phyloP scores from a whole-genome alignment of 345 rosid genomes.

The Eutrema japonicum region DNA sequence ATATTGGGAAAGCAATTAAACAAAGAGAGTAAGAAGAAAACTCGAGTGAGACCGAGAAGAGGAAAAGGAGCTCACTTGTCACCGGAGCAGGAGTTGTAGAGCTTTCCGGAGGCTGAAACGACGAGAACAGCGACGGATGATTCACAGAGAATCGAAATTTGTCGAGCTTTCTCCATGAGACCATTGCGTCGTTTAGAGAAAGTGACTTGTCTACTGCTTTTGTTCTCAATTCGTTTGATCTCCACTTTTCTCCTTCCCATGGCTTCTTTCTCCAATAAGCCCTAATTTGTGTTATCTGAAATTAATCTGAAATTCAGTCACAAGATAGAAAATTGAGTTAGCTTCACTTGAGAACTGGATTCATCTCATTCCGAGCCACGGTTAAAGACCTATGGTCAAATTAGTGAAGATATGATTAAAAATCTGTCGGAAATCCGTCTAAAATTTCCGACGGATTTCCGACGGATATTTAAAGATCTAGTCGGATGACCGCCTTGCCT shows the following conservation, averaged over 20 bases:
- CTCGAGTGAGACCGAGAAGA: conserved; percentile 21
- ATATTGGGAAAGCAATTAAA: conserved; percentile 14
- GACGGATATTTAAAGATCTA: too few relatives aligned
- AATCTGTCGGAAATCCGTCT: too few relatives aligned
- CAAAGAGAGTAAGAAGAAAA: background rate
- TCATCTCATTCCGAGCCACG: too few relatives aligned
- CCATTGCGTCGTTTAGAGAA: conserved; percentile 72
- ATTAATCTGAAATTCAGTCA: too few relatives aligned
- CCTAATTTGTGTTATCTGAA: too few relatives aligned
- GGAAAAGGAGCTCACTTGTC: conserved; percentile 44
- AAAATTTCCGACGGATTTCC: too few relatives aligned
- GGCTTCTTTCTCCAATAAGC: conserved; percentile 1
- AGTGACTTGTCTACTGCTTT: conserved; percentile 67
- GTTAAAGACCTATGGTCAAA: too few relatives aligned
- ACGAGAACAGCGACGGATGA: conserved; percentile 58
- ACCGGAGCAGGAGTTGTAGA: conserved; percentile 53
- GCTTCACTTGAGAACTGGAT: too few relatives aligned
- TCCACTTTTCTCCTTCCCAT: conserved; percentile 67
- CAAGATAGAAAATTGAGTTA: too few relatives aligned
- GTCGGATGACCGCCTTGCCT: too few relatives aligned
- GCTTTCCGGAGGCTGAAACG: conserved; percentile 61
- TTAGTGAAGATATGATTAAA: too few relatives aligned
- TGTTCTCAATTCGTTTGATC: conserved; percentile 69
- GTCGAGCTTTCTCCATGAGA: conserved; percentile 68
- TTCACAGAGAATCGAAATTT: conserved; percentile 75